Conservation (phyloP, 2,329 filamentous ascomycete genomes). For the Colletotrichum godetiae region DNA sequence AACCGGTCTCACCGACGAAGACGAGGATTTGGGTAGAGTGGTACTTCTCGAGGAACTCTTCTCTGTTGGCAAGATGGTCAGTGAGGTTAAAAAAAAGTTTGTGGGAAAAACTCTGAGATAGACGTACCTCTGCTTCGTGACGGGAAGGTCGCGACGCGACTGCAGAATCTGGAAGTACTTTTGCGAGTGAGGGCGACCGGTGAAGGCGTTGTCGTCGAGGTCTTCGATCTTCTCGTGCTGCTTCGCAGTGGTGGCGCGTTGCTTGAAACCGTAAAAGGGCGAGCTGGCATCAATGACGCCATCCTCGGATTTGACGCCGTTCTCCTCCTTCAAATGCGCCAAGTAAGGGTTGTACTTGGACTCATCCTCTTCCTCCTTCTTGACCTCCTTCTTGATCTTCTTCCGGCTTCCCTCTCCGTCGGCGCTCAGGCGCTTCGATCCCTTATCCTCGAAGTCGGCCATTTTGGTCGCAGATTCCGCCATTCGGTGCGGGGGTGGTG, state of each 20-base stretch:
- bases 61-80: constrained; percentile 55
- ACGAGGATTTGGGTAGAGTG: constrained; percentile 96
- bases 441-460: constrained; percentile 50
- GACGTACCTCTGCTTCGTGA: constrained; percentile 85
- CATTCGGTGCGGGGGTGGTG: background rate
- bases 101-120: background rate
- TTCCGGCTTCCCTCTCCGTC: constrained; percentile 56
- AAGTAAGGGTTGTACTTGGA: constrained; percentile 83
- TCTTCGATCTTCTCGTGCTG: constrained; percentile 82
- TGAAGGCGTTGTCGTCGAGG: constrained; percentile 88
- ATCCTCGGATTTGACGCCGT: constrained; percentile 42
- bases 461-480: constrained; percentile 42
- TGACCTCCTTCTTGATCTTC: constrained; percentile 55
- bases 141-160: constrained; percentile 85
- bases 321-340: constrained; percentile 82
- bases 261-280: constrained; percentile 74
- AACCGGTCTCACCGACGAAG: constrained; percentile 99
- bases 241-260: constrained; percentile 83
- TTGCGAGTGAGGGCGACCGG: constrained; percentile 77
- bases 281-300: constrained; percentile 49
- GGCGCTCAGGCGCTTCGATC: constrained; percentile 57
- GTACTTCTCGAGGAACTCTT: constrained; percentile 94
- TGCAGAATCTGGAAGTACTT: constrained; percentile 93
- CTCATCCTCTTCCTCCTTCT: constrained; percentile 46
- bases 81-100: constrained; percentile 5